These are phyloP conservation scores for Apiosordaria backusii DNA, from an alignment of 495 filamentous ascomycete genomes.

Conservation along the genomic window DNA sequence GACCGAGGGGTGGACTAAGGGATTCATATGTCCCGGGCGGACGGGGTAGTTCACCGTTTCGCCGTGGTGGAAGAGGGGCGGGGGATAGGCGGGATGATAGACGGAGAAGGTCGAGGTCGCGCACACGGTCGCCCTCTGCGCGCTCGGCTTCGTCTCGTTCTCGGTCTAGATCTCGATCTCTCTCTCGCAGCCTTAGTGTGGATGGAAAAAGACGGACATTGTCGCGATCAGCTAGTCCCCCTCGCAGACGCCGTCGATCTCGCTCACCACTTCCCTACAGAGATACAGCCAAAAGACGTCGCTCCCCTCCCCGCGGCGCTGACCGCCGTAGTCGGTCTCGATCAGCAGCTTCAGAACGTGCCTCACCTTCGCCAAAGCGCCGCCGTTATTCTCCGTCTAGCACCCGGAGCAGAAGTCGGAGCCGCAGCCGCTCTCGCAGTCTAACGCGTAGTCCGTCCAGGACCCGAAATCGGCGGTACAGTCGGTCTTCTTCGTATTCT, in stretches of 20 bases:
- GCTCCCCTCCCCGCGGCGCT: conserved; percentile 32
- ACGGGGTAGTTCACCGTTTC: conserved; percentile 19
- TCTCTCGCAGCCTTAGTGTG: conserved; percentile 31
- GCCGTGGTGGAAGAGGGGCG: conserved; percentile 24
- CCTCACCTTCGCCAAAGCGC: conserved; percentile 30
- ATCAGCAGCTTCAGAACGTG: conserved; percentile 33
- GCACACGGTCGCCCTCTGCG: conserved; percentile 29
- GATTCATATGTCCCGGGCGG: conserved; percentile 33
- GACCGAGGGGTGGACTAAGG: conserved; percentile 16
- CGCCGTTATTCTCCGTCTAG: conserved; percentile 32
- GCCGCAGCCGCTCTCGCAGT: conserved; percentile 16
- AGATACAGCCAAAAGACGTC: conserved; percentile 39
- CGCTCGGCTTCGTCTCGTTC: conserved; percentile 29
- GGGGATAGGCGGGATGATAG: conserved; percentile 24
- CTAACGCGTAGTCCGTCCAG: conserved; percentile 16
- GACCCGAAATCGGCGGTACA: conserved; percentile 26
- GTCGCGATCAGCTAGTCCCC: conserved; percentile 38
- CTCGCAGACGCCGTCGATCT: conserved; percentile 39
- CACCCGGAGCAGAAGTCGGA: conserved; percentile 42
- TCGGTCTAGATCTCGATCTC: conserved; percentile 36
- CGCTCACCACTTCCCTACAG: conserved; percentile 41
- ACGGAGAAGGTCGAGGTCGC: conserved; percentile 30
- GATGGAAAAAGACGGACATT: conserved; percentile 32
- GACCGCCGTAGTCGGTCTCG: conserved; percentile 26
- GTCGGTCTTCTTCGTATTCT: conserved; percentile 48